Base-by-base conservation (phyloP, 352 stramenopile species). In the Peronosclerospora sorghi region DNA sequence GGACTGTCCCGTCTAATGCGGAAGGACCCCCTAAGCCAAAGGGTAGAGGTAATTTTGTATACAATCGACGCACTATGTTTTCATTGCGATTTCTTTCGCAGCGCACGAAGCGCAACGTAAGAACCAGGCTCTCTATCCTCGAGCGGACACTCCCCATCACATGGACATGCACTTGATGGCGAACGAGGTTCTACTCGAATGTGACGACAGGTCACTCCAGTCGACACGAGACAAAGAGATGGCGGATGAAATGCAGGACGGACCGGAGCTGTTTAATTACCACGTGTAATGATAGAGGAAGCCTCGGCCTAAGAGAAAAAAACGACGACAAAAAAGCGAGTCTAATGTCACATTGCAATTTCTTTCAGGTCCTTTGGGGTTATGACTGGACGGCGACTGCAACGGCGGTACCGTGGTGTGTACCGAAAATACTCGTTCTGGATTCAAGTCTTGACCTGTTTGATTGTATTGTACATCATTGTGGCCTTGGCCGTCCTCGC, bases 341-440 rank as follows among this genome's bases (percentile, higher is more conserved):
- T 34, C 32, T 42, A 38, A 48, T 45, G 38, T 13, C 15, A 50
- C 14, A 26, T 24, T 43, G 20, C 5, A 21, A 46, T 21, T 44
- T n/a, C 12, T 47, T 8, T 29, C 48, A 84, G 58, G 35, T 62
- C 68, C 19, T 78, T 82, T 37, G 63, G 56, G 13, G 39, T 78
- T 28, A 83, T 83, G 67, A 76, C 63, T 8, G 66, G 71, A 26
- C 62, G 70, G 6, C 55, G 70, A 20, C 51, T 80, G 12, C 65
- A 78, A 42, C 68, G 70, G 10, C 54, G 62, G 12, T 83, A 78
- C 41, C 55, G 51, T 50, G 70, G 70, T 32, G 68, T 83, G 18
- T 83, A 83, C 39, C 59, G 62, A 29, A 62, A 78, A 51, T 77
- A 80, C 41, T 84, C 68, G 17, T 63, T 73, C 8, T 19, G 60